Percentiles rank a stretch among this genome's conserved stretches.
Evolutionary conservation across 2,329 filamentous ascomycete genomes (phyloP).

Genomic region (Sphaerulina populicola): DNA sequence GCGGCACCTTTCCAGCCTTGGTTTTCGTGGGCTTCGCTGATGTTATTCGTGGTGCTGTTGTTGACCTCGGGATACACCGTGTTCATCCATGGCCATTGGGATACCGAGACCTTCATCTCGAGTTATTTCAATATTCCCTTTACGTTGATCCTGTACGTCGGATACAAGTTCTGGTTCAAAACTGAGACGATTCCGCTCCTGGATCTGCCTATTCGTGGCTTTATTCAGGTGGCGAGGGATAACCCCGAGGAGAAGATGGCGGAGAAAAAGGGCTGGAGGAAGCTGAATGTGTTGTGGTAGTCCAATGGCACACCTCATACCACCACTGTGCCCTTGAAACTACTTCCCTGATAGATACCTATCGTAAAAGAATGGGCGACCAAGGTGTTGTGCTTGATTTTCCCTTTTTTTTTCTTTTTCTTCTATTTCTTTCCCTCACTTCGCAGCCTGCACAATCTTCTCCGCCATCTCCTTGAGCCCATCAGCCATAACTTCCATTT

Average conservation of each 20-base stretch:
- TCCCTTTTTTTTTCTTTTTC: background rate
- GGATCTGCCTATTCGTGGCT: slow-evolving; percentile 25
- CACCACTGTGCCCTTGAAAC: no score
- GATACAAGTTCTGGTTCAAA: slow-evolving; percentile 24
- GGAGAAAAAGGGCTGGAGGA: slow-evolving; percentile 20
- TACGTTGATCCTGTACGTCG: slow-evolving; percentile 25
- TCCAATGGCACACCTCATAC: background rate
- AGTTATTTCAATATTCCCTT: slow-evolving; percentile 29
- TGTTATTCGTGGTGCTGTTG: slow-evolving; percentile 23
- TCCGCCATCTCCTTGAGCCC: slow-evolving; percentile 44
- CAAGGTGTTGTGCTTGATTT: background rate
- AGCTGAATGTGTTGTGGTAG: slow-evolving; percentile 28
- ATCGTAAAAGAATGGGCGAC: no score
- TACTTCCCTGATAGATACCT: background rate
- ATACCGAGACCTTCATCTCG: slow-evolving; percentile 25
- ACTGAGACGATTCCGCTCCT: slow-evolving; percentile 24
- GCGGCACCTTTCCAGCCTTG: slow-evolving; percentile 28
- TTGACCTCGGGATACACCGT: slow-evolving; percentile 28
- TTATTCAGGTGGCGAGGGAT: slow-evolving; percentile 25
- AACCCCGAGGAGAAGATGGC: slow-evolving; percentile 22
- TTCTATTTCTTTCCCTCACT: no score
- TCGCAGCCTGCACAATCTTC: slow-evolving; percentile 15
- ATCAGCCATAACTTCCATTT: slow-evolving; percentile 46
- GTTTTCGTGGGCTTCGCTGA: slow-evolving; percentile 23
- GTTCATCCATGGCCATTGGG: slow-evolving; percentile 26